Percentiles rank a stretch among this genome's conserved stretches.
Evolutionary conservation across 2,329 filamentous ascomycete species (phyloP).

Genomic region (Fonsecaea pedrosoi): DNA sequence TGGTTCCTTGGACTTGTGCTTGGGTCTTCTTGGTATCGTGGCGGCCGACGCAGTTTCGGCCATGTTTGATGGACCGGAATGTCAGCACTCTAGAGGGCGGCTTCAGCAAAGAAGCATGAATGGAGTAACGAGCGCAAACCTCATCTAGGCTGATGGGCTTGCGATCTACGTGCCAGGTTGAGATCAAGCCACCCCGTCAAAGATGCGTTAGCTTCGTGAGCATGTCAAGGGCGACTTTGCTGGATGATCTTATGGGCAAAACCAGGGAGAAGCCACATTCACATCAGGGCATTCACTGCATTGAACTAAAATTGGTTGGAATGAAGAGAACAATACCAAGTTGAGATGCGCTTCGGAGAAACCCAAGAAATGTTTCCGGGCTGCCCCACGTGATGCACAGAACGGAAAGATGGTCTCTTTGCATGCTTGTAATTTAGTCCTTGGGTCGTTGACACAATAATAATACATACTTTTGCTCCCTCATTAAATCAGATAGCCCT

Average conservation of each 20-base stretch:
- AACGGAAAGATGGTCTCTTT: neutral
- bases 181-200: neutral
- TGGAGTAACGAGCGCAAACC: neutral
- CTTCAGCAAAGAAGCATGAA: neutral
- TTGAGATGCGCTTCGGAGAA: constrained; percentile 3
- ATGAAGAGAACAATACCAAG: constrained; percentile 35
- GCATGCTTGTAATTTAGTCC: neutral
- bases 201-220: neutral
- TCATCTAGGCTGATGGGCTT: neutral
- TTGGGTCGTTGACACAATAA: constrained; percentile 1
- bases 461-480: constrained; percentile 24
- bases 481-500: constrained; percentile 10
- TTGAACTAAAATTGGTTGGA: constrained; percentile 15
- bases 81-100: neutral
- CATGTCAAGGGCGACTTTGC: neutral
- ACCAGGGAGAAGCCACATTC: neutral
- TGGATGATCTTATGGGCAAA: neutral
- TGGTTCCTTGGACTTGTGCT: constrained; percentile 35
- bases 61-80: neutral
- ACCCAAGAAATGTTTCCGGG: neutral
- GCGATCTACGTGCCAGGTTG: no score
- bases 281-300: neutral
- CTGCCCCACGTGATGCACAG: constrained; percentile 4
- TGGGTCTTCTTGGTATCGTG: constrained; percentile 36
- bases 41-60: constrained; percentile 1